A percentile compares a stretch with the other conserved stretches of the same genome.
phyloP scores from a whole-genome alignment of 345 rosid genomes.

The Eucalyptus curtisii region DNA sequence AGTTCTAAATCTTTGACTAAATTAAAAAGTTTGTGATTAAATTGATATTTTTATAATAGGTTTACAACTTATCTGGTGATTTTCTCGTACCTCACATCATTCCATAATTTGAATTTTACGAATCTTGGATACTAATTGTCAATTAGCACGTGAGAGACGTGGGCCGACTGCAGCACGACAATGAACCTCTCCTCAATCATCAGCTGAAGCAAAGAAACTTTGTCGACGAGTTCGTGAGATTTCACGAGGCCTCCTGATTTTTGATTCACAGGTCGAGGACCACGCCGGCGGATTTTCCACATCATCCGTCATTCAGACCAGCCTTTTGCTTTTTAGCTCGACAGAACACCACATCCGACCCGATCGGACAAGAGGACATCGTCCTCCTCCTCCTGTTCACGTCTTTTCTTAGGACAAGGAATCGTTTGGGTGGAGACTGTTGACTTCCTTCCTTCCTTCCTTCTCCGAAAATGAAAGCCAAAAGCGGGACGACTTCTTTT shows the following conservation, averaged over 20 bases:
- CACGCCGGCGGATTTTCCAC: not conserved
- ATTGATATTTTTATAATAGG: not conserved
- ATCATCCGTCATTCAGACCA: not conserved
- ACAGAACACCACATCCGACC: not conserved
- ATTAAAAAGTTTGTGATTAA: not conserved
- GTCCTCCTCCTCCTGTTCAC: not conserved
- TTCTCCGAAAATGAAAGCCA: not conserved
- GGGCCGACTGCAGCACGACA: not conserved
- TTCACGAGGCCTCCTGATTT: not conserved
- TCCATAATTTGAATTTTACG: not conserved
- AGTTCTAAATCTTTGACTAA: accelerated
- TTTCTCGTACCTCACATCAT: not conserved
- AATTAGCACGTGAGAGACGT: not conserved
- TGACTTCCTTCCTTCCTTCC: not conserved
- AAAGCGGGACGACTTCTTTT: not conserved
- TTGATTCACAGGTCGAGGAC: not conserved
- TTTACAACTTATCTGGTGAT: not conserved
- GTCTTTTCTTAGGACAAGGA: not conserved
- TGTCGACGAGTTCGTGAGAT: not conserved
- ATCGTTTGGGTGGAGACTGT: not conserved
- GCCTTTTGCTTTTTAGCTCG: not conserved
- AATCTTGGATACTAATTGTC: not conserved
- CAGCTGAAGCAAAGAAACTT: not conserved
- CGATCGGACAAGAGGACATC: not conserved
- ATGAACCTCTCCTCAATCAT: not conserved